A percentile compares a stretch with the other conserved stretches of the same genome.
Evolutionary conservation across 306 rosid species (phyloP).

Genomic region (Senna tora): DNA sequence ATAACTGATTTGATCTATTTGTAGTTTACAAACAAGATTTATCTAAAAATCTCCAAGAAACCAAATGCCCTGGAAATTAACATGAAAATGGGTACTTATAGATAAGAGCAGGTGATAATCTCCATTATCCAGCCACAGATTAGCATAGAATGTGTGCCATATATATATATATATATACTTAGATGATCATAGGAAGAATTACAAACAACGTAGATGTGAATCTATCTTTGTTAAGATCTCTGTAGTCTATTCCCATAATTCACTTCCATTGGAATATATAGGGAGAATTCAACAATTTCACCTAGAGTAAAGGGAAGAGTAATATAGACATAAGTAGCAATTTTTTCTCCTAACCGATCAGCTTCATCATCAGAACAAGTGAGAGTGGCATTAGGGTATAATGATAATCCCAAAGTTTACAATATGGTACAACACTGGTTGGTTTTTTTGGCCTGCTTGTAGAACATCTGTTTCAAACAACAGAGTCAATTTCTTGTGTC

Average conservation of each 20-base stretch:
- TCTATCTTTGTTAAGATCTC: slow-evolving; percentile 39
- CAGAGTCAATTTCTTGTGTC: slow-evolving; percentile 33
- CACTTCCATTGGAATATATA: slow-evolving; percentile 44
- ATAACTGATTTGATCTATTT: too few relatives aligned
- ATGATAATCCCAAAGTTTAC: slow-evolving; percentile 50
- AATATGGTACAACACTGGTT: slow-evolving; percentile 84
- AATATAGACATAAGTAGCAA: slow-evolving; percentile 59
- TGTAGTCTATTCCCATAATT: slow-evolving; percentile 27
- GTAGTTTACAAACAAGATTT: too few relatives aligned
- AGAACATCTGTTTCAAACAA: slow-evolving; percentile 89
- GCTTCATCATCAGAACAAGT: slow-evolving; percentile 37
- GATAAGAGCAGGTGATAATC: neutral
- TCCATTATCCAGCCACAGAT: slow-evolving; percentile 31
- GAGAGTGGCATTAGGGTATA: slow-evolving; percentile 33
- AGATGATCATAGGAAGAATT: slow-evolving; percentile 31
- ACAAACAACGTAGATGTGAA: slow-evolving; percentile 43
- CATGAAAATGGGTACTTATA: neutral
- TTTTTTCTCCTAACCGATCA: slow-evolving; percentile 52
- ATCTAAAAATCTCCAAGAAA: too few relatives aligned
- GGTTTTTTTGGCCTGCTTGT: slow-evolving; percentile 94
- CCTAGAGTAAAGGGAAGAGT: slow-evolving; percentile 49
- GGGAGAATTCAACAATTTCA: slow-evolving; percentile 49
- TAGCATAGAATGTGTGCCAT: slow-evolving; percentile 27
- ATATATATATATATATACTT: slow-evolving; percentile 46
- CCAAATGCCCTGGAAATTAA: neutral